Conservation (phyloP, 2,329 filamentous ascomycete species). For the Venturia oleaginea region DNA sequence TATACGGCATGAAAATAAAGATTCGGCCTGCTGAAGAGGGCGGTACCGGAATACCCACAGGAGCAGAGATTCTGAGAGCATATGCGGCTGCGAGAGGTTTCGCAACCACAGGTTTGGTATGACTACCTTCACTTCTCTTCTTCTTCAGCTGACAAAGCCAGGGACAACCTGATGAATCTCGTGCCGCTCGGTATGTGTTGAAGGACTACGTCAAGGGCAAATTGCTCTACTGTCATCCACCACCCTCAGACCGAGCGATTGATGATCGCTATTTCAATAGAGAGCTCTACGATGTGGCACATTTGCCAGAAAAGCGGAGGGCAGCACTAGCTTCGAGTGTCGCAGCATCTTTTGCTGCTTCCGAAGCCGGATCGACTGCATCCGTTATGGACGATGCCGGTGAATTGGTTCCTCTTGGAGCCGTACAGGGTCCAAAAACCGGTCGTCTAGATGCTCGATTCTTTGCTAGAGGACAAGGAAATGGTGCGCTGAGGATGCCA, state of each 20-base stretch:
- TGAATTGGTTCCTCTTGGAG: constrained; percentile 36
- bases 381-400: constrained; percentile 35
- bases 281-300: constrained; percentile 74
- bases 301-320: constrained; percentile 74
- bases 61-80: constrained; percentile 72
- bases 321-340: constrained; percentile 43
- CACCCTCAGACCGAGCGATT: constrained; percentile 55
- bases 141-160: neutral
- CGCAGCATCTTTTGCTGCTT: constrained; percentile 7
- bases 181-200: constrained; percentile 78
- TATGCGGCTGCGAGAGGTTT: constrained; percentile 89
- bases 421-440: constrained; percentile 59
- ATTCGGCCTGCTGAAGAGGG: constrained; percentile 81
- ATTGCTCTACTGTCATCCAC: constrained; percentile 83
- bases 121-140: neutral
- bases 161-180: constrained; percentile 86
- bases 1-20: constrained; percentile 86
- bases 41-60: constrained; percentile 77
- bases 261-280: constrained; percentile 74
- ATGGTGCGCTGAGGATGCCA: constrained; percentile 60
- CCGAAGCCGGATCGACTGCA: constrained; percentile 20
- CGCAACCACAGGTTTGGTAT: constrained; percentile 64
- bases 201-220: constrained; percentile 99
- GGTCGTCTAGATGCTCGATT: constrained; percentile 77
- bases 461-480: constrained; percentile 59